Evolutionary conservation across 1,284 basidiomycete genomes (phyloP), one percentile per base, ranked within the genome.

Genomic region (Cryptococcus sp.): DNA sequence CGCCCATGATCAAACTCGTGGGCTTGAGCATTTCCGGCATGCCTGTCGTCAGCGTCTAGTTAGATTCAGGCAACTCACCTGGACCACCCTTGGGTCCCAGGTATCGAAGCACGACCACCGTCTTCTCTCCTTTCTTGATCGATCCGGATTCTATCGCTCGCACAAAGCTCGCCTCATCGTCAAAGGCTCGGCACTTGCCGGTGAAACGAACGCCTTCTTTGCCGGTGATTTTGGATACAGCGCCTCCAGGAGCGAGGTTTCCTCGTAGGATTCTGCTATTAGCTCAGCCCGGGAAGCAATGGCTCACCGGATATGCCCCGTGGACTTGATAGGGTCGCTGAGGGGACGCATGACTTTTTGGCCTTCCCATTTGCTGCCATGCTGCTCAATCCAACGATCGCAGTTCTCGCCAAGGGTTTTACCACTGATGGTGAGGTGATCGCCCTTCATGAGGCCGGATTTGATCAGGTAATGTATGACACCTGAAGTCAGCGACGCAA

Each of bases 21-120:
- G 91, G 92, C 64, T 80, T 80, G 58, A 85, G 77, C 82, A 85
- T 84, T 72, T 98, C 95, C 17, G 95, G 95, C 95, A 98, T 98
- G 50, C 94, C 93, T 61, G 52, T 22, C 25, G 43, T 27, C 30
- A 47, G 16, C 38, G 42, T n/a, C 39, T 17, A 46, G 52, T 23
- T 17, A 58, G 25, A 2, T 10, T 35, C 30, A 35, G 35, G 16
- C 16, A 2, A 23, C 67, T 64, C 51, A 67, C 72, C 72, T 20
- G 93, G 94, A 30, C 88, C 94, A 56, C 94, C 93, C 79, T 93
- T 95, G 3, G 94, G 94, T 22, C 94, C 94, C 77, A 95, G 90
- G 78, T 98, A 98, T 62, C 94, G 84, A 80, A 98, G 88, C 49
- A 98, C 88, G 59, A 96, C 84, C 35, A 95, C 87, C 64, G 84